Evolutionary conservation across 2,329 filamentous ascomycete genomes (phyloP).

Genomic region (Seiridium cupressi): DNA sequence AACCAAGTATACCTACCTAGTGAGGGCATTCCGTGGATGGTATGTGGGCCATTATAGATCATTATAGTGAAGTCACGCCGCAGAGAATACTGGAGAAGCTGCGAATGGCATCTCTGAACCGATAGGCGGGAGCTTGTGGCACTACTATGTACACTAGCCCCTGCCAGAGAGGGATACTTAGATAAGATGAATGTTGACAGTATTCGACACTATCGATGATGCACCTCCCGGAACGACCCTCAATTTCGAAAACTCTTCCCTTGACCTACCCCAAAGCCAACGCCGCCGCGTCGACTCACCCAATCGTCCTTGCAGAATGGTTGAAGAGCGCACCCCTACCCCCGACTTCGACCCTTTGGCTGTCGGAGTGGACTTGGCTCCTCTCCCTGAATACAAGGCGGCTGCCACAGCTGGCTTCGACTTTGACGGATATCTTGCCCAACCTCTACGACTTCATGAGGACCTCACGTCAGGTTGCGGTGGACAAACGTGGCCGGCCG

Average conservation of each 20-base stretch:
- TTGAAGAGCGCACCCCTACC: conserved; percentile 33
- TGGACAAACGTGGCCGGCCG: conserved; percentile 91
- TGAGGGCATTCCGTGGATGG: too few species aligned
- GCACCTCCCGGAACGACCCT: too few species aligned
- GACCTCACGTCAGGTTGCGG: conserved; percentile 87
- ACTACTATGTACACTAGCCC: neutral
- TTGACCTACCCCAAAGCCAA: too few species aligned
- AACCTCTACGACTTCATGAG: conserved; percentile 75
- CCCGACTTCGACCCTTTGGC: conserved; percentile 49
- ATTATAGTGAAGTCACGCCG: conserved; percentile 1
- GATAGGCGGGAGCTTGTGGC: conserved; percentile 4
- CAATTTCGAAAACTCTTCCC: too few species aligned
- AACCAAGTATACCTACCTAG: too few species aligned
- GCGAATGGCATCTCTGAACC: conserved; percentile 4
- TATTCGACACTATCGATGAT: neutral
- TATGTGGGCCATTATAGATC: neutral
- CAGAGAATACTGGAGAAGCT: neutral
- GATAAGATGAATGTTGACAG: conserved; percentile 1
- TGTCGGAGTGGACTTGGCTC: conserved; percentile 55
- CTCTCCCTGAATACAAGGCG: conserved; percentile 57
- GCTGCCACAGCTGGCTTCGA: conserved; percentile 51
- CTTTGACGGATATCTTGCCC: conserved; percentile 72
- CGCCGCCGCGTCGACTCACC: too few species aligned
- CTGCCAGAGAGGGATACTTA: conserved; percentile 1
- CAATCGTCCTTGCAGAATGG: neutral